These are phyloP conservation scores for Pseudogymnoascus sp. DNA, from an alignment of 2,329 filamentous ascomycete species.

Conservation along the genomic window DNA sequence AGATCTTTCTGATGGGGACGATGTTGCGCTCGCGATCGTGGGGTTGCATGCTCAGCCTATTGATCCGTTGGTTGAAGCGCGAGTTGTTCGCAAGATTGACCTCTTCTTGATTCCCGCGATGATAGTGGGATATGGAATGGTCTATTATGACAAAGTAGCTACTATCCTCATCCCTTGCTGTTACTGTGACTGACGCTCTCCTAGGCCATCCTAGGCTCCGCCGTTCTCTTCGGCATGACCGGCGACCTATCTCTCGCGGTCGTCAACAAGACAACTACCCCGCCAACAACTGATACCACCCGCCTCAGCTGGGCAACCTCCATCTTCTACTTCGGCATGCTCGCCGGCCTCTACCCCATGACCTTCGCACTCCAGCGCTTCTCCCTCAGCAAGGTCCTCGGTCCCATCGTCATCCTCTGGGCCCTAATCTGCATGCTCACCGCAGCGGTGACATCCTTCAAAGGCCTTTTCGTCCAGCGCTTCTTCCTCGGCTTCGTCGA, in stretches of 20 bases:
- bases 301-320: conserved; percentile 71
- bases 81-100: conserved; percentile 61
- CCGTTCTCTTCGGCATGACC: conserved; percentile 68
- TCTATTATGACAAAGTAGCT: conserved; percentile 61
- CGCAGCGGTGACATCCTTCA: conserved; percentile 55
- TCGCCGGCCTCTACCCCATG: conserved; percentile 67
- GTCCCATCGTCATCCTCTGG: conserved; percentile 59
- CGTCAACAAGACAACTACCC: conserved; percentile 38
- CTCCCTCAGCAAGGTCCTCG: conserved; percentile 56
- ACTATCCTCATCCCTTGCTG: conserved; percentile 14
- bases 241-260: conserved; percentile 55
- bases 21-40: conserved; percentile 25
- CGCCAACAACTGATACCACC: conserved; percentile 55
- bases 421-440: conserved; percentile 60
- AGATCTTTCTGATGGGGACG: conserved; percentile 14
- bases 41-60: conserved; percentile 22
- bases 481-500: conserved; percentile 59
- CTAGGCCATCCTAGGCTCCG: conserved; percentile 62
- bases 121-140: conserved; percentile 57
- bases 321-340: conserved; percentile 74
- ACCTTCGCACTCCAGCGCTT: conserved; percentile 64
- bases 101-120: conserved; percentile 61
- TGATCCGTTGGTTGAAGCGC: conserved; percentile 47
- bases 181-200: background rate
- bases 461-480: conserved; percentile 58